phyloP scores from a whole-genome alignment of 768 basidiomycete species.

The Lyophyllum shimeji region DNA sequence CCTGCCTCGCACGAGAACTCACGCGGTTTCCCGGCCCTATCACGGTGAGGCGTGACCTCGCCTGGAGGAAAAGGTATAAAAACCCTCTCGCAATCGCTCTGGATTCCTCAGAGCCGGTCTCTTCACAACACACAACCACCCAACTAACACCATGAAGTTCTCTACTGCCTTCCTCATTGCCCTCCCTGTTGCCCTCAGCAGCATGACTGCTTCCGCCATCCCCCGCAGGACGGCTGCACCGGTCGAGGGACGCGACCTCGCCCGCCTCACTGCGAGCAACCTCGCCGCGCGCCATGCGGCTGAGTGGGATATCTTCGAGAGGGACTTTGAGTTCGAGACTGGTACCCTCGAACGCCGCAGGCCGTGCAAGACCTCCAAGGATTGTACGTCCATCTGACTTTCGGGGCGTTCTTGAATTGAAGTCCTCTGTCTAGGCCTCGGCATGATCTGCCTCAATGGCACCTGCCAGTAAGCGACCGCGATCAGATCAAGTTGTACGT shows the following conservation, averaged over 20 bases:
- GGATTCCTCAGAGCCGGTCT: slow-evolving; percentile 1
- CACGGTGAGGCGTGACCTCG: neutral
- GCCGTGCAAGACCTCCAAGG: neutral
- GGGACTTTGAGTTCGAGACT: neutral
- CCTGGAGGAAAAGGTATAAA: neutral
- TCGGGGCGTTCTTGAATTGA: neutral
- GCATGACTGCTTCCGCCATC: neutral
- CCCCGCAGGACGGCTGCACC: neutral
- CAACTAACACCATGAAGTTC: neutral
- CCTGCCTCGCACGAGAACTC: too few species aligned
- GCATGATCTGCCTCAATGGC: neutral
- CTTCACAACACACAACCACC: neutral
- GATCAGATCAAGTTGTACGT: too few species aligned
- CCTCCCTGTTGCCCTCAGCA: neutral
- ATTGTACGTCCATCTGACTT: neutral
- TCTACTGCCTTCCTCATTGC: neutral
- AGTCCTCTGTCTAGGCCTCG: neutral
- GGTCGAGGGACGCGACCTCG: neutral
- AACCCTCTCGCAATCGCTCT: too few species aligned
- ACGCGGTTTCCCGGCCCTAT: neutral
- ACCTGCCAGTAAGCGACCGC: neutral
- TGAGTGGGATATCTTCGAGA: neutral
- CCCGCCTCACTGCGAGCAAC: neutral
- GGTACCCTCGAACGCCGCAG: neutral
- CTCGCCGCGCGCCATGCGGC: neutral